A percentile compares a stretch with the other conserved stretches of the same genome.
phyloP scores from a whole-genome alignment of 129 eudicot genomes.

The Escallonia rubra region DNA sequence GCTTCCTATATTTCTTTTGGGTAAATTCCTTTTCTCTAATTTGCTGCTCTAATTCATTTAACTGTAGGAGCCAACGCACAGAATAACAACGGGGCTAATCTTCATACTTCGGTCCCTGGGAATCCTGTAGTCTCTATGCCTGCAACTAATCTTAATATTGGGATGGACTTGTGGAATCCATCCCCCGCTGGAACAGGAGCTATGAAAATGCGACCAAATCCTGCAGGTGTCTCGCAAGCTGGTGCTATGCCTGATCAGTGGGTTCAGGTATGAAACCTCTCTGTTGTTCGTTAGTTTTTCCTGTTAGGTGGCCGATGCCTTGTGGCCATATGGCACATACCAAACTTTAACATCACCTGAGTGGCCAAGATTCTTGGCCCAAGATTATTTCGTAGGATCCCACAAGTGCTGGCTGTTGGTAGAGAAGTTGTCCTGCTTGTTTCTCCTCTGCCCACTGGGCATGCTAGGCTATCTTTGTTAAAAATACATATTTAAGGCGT shows the following conservation, averaged over 20 bases:
- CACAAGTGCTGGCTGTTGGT: too few relatives aligned
- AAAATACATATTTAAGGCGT: too few relatives aligned
- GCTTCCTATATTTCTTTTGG: background rate
- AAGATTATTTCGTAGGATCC: too few relatives aligned
- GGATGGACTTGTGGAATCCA: slow-evolving; percentile 93
- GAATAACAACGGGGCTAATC: slow-evolving; percentile 30
- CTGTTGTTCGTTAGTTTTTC: background rate
- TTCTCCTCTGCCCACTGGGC: too few relatives aligned
- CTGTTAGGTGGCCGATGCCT: too few relatives aligned
- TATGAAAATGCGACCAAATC: slow-evolving; percentile 52
- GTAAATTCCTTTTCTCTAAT: background rate
- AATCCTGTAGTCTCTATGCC: slow-evolving; percentile 58
- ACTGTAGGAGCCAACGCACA: slow-evolving; percentile 61
- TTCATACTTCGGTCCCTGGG: slow-evolving; percentile 58
- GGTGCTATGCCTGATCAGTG: slow-evolving; percentile 76
- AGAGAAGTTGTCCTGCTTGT: too few relatives aligned
- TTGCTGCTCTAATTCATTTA: background rate
- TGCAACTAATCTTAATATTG: slow-evolving; percentile 75
- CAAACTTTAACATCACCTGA: too few relatives aligned
- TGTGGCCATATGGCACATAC: too few relatives aligned
- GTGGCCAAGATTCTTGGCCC: too few relatives aligned
- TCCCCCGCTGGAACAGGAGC: slow-evolving; percentile 59
- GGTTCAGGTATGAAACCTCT: slow-evolving; percentile 47
- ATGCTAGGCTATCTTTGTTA: too few relatives aligned
- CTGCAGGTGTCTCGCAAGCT: slow-evolving; percentile 19